Evolutionary conservation across 2,329 filamentous ascomycete genomes (phyloP), one percentile per base, ranked within the genome.

Genomic region (Zarea fungicola): DNA sequence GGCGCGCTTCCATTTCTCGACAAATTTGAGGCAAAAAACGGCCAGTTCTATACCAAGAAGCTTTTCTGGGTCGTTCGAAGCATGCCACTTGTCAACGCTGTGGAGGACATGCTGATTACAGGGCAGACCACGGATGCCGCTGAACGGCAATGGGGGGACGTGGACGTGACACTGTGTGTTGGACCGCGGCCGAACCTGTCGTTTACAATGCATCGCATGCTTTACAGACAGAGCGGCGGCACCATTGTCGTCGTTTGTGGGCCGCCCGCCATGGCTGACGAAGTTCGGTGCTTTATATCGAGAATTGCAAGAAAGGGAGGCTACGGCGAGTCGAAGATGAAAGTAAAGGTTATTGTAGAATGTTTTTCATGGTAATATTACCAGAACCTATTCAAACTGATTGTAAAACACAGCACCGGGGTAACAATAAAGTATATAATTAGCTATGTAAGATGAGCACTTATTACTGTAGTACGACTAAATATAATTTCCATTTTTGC

Each of bases 1-100:
- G 62, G 60, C 13, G 56, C 60, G 10, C 53, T 64, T 2, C 62
- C 61, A 6, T 34, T 52, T 8, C 50, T 58, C 14, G 48, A 45
- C 35, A 29, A 46, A 11, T 52, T 45, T 16, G 36, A 26, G 14
- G 2, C 36, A 26, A 26, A 18, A 5, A 21, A 23, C 2, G 48
- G 37, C 4, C 42, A 6, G 21, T 52, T 6, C 28, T 42, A 29
- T 37, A 41, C 28, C 11, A 51, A 49, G 29, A 58, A 58, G 49
- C 49, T 58, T 2, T 56, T 51, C 35, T 59, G 56, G 57, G 56
- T 52, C 7, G 42, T 55, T 2, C 52, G 55, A 13, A 48, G 48
- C 13, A 51, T 46, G 44, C 49, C 50, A 3, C 53, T 60, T 3
- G 56, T 58, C 3, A 31, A 53, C 7, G 53, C 54, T 4, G 55